Conservation (phyloP, 2,329 filamentous ascomycete species). For the Stagonosporopsis chrysanthemi region DNA sequence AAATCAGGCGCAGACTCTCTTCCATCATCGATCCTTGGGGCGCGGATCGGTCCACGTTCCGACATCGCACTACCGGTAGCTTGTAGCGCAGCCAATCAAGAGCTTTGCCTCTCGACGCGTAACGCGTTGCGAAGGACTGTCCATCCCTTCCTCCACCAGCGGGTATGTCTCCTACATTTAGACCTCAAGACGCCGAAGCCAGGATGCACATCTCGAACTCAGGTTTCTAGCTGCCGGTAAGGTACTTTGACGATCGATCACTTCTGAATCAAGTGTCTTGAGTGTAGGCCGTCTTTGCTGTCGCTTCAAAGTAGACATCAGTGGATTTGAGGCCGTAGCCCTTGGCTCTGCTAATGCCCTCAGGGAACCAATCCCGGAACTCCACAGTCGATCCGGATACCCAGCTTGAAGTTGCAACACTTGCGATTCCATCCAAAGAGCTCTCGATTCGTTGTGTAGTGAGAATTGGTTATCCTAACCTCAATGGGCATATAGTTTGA, state of each 20-base stretch:
- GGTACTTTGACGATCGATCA: neutral
- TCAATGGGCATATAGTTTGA: too few species aligned
- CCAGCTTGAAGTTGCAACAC: too few species aligned
- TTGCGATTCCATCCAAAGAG: too few species aligned
- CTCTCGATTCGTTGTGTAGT: too few species aligned
- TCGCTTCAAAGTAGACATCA: too few species aligned
- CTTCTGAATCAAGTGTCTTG: neutral
- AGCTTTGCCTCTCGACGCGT: neutral
- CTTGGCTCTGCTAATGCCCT: neutral
- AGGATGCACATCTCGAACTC: neutral
- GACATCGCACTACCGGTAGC: neutral
- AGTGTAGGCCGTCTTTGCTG: too few species aligned
- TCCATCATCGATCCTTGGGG: slow-evolving; percentile 16
- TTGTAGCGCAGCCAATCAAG: neutral
- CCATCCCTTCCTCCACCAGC: too few species aligned
- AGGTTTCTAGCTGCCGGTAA: neutral
- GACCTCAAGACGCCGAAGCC: neutral
- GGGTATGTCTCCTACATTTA: too few species aligned
- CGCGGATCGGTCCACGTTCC: slow-evolving; percentile 9
- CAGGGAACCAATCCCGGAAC: neutral
- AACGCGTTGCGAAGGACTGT: neutral
- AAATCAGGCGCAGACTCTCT: slow-evolving; percentile 8
- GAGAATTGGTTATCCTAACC: too few species aligned
- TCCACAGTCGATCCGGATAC: too few species aligned
- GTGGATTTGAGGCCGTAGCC: too few species aligned